Conservation (phyloP, 2,329 filamentous ascomycete genomes). For the Periconia macrospinosa region DNA sequence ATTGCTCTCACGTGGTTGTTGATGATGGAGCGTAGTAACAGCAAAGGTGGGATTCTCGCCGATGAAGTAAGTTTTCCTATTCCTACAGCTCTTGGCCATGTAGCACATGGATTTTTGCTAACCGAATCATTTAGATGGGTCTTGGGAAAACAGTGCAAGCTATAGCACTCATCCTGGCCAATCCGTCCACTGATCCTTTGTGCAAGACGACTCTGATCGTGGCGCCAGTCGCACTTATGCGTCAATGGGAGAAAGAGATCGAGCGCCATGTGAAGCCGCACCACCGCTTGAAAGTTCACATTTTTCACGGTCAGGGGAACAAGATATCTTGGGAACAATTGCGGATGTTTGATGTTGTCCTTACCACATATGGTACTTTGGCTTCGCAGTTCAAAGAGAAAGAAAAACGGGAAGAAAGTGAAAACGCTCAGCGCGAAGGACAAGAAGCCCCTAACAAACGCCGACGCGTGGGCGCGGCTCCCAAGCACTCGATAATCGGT, state of each 20-base stretch:
- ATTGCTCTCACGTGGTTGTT: constrained; percentile 77
- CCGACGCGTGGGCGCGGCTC: constrained; percentile 16
- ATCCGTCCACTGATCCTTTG: constrained; percentile 61
- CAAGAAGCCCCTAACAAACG: background rate
- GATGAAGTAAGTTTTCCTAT: constrained; percentile 18
- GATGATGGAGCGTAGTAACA: constrained; percentile 69
- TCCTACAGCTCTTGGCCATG: background rate
- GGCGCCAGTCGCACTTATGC: constrained; percentile 76
- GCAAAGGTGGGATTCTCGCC: constrained; percentile 72
- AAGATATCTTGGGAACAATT: constrained; percentile 61
- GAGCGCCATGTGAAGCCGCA: constrained; percentile 64
- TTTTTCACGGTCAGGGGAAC: constrained; percentile 63
- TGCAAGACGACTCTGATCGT: constrained; percentile 80
- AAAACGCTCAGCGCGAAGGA: constrained; percentile 15
- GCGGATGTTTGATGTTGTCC: constrained; percentile 69
- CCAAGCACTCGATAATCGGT: constrained; percentile 57
- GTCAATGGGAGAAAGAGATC: constrained; percentile 85
- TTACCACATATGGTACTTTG: constrained; percentile 78
- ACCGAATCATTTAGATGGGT: constrained; percentile 71
- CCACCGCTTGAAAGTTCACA: constrained; percentile 65
- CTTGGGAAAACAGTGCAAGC: constrained; percentile 84
- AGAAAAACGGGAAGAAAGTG: constrained; percentile 47
- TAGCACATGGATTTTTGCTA: constrained; percentile 56
- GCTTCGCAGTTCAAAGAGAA: constrained; percentile 67
- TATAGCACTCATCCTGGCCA: constrained; percentile 72